phyloP scores from a whole-genome alignment of 2,329 filamentous ascomycete genomes.

The Hortaea werneckii region DNA sequence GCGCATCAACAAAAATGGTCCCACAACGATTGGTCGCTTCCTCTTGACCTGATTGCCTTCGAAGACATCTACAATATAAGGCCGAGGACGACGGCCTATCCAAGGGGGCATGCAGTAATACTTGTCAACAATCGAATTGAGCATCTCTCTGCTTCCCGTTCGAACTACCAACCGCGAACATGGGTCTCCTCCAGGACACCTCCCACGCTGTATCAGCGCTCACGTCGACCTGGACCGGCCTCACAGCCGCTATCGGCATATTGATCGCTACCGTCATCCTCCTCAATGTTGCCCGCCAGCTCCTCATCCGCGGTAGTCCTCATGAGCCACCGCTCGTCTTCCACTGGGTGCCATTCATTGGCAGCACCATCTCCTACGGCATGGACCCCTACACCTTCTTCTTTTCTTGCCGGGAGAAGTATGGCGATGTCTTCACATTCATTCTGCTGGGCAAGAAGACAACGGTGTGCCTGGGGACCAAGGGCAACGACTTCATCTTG shows the following conservation, averaged over 20 bases:
- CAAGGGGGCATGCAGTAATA: not conserved
- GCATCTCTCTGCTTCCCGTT: not conserved
- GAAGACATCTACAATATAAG: too few relatives aligned
- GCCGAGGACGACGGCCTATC: too few relatives aligned
- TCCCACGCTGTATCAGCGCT: constrained; percentile 8
- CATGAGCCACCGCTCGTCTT: constrained; percentile 56
- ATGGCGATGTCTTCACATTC: constrained; percentile 85
- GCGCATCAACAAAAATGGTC: not conserved
- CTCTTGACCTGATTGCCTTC: not conserved
- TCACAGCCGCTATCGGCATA: constrained; percentile 34
- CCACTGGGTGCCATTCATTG: constrained; percentile 61
- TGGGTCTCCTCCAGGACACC: constrained; percentile 21
- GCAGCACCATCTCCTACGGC: constrained; percentile 86
- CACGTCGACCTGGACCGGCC: constrained; percentile 31
- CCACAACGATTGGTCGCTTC: not conserved
- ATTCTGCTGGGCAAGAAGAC: constrained; percentile 80
- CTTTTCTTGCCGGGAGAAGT: constrained; percentile 61
- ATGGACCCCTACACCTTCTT: constrained; percentile 92
- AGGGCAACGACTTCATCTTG: constrained; percentile 82
- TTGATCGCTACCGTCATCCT: constrained; percentile 50
- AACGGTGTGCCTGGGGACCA: constrained; percentile 71
- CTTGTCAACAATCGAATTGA: not conserved
- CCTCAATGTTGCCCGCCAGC: constrained; percentile 69
- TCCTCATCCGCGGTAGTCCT: constrained; percentile 53
- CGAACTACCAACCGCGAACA: constrained; percentile 5